Evolutionary conservation across 148 eudicot species (phyloP).

Genomic region (Vaccinium corymbosum): DNA sequence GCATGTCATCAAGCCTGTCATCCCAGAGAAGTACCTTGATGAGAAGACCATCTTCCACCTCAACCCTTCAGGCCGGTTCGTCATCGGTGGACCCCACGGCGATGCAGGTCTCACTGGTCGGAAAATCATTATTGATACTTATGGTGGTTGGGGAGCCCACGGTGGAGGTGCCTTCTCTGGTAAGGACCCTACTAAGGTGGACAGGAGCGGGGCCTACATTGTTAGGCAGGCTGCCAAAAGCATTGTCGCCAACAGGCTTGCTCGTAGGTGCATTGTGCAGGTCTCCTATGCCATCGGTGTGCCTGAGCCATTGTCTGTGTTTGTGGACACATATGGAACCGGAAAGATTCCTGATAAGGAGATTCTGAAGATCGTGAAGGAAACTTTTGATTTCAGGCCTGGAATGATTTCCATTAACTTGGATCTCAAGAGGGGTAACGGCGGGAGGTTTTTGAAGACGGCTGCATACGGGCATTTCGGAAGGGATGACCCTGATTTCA

Average conservation of each 20-base stretch:
- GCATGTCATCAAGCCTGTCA: constrained; percentile 21
- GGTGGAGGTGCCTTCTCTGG: constrained; percentile 24
- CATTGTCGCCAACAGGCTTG: constrained; percentile 27
- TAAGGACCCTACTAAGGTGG: constrained; percentile 23
- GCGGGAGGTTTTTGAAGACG: constrained; percentile 18
- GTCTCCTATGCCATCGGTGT: constrained; percentile 31
- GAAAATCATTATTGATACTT: constrained; percentile 22
- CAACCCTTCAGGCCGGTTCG: constrained; percentile 25
- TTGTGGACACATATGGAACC: constrained; percentile 28
- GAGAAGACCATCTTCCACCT: constrained; percentile 25
- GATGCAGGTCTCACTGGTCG: constrained; percentile 31
- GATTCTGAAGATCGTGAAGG: constrained; percentile 23
- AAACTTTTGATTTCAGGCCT: constrained; percentile 19
- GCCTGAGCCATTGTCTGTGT: constrained; percentile 30
- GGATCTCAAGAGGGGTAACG: constrained; percentile 18
- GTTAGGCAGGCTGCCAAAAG: constrained; percentile 22
- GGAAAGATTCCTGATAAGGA: constrained; percentile 25
- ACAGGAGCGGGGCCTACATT: constrained; percentile 18
- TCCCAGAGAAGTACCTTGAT: constrained; percentile 21
- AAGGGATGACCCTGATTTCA: constrained; percentile 19
- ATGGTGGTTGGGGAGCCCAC: constrained; percentile 23
- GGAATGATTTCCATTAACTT: constrained; percentile 17
- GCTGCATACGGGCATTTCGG: constrained; percentile 19
- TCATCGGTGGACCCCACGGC: constrained; percentile 20
- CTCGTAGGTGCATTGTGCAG: constrained; percentile 30